A percentile compares a stretch with the other conserved stretches of the same genome.
These are phyloP conservation scores for Penicillium simplicissimum DNA, from an alignment of 495 filamentous ascomycete genomes.

Conservation along the genomic window DNA sequence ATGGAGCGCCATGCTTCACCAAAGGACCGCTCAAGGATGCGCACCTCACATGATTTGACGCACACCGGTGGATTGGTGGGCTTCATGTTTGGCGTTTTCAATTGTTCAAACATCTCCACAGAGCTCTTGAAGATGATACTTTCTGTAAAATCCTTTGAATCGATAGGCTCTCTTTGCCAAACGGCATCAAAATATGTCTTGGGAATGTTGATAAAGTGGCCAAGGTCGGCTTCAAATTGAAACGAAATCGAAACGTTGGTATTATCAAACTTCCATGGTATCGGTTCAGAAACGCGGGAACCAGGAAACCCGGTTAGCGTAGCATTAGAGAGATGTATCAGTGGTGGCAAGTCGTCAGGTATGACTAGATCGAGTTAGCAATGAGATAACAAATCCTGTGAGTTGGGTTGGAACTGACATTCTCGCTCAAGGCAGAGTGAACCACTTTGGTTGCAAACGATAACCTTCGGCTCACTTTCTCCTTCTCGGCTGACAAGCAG, in stretches of 20 bases:
- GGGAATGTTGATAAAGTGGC: neutral
- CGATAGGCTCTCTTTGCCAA: neutral
- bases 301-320: neutral
- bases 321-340: neutral
- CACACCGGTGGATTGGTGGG: neutral
- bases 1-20: neutral
- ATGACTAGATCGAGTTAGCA: neutral
- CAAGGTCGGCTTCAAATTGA: neutral
- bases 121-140: constrained; percentile 1
- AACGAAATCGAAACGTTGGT: neutral
- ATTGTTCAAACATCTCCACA: neutral
- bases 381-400: neutral
- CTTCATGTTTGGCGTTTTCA: neutral
- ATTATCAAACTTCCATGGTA: neutral
- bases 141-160: neutral
- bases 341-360: neutral
- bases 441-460: neutral
- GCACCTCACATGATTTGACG: neutral
- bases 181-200: neutral
- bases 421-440: neutral
- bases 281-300: neutral
- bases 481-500: neutral
- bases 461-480: neutral
- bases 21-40: neutral
- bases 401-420: neutral